Percentiles rank a stretch among this genome's conserved stretches.
phyloP scores from a whole-genome alignment of 305 asterid genomes.

The Fraxinus ornus region DNA sequence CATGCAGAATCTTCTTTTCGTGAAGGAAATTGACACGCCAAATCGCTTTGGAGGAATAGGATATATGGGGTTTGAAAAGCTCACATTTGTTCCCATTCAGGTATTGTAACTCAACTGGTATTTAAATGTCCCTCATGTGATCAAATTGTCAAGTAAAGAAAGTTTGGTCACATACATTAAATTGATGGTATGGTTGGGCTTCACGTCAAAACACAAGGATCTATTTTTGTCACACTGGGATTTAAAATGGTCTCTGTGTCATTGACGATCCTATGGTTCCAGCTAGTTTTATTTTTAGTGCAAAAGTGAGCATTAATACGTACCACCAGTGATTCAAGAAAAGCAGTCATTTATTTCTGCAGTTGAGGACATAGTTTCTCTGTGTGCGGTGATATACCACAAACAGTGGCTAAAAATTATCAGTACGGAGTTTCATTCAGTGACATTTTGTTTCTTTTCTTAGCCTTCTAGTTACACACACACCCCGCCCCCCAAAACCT shows the following conservation, averaged over 20 bases:
- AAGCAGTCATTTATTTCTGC: background rate
- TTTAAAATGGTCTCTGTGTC: background rate
- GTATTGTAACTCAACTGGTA: conserved; percentile 34
- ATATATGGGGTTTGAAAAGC: conserved; percentile 90
- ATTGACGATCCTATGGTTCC: background rate
- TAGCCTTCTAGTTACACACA: background rate
- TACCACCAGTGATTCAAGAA: background rate
- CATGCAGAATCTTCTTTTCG: conserved; percentile 81
- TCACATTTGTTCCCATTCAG: conserved; percentile 96
- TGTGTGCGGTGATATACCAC: background rate
- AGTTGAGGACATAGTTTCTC: background rate
- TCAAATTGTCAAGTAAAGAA: background rate
- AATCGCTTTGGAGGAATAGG: conserved; percentile 85
- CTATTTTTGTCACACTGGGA: background rate
- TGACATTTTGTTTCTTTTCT: background rate
- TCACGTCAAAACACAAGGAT: background rate
- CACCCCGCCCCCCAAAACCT: background rate
- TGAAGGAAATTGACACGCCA: conserved; percentile 75
- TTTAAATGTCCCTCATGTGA: background rate
- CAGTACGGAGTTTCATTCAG: background rate
- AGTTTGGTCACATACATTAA: background rate
- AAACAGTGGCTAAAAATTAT: background rate
- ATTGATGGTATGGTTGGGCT: background rate
- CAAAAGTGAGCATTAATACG: background rate
- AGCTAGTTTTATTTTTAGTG: background rate